Conservation (phyloP, 2,329 filamentous ascomycete species). For the Herpotrichia juniperi region DNA sequence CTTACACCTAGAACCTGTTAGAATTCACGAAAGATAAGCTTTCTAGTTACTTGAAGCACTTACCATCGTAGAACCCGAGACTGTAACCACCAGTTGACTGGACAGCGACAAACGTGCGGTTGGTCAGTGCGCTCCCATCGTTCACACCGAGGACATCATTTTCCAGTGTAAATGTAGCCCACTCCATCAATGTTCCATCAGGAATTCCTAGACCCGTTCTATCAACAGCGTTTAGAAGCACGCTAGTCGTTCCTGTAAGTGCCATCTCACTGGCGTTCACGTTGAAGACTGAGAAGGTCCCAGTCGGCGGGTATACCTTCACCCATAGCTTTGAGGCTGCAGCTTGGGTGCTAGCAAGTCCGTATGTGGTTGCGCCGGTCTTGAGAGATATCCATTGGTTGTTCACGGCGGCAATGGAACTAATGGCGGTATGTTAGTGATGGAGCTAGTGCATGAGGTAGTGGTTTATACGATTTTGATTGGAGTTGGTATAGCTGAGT, state of each 20-base stretch:
- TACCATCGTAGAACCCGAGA: slow-evolving; percentile 35
- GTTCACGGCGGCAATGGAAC: slow-evolving; percentile 22
- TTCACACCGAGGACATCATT: slow-evolving; percentile 31
- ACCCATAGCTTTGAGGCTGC: slow-evolving; percentile 32
- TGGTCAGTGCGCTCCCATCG: slow-evolving; percentile 31
- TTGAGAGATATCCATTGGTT: slow-evolving; percentile 32
- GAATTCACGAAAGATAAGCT: neutral
- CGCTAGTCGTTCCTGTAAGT: slow-evolving; percentile 26
- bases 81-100: slow-evolving; percentile 18
- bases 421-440: slow-evolving; percentile 4
- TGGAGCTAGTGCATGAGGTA: neutral
- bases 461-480: slow-evolving; percentile 28
- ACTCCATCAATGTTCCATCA: slow-evolving; percentile 33
- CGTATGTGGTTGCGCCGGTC: slow-evolving; percentile 23
- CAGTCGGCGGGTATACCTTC: slow-evolving; percentile 26
- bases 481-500: slow-evolving; percentile 35
- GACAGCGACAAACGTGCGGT: slow-evolving; percentile 32
- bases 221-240: slow-evolving; percentile 31
- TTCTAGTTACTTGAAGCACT: slow-evolving; percentile 9
- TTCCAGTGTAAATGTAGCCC: slow-evolving; percentile 37
- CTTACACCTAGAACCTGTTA: slow-evolving; percentile 23
- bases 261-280: slow-evolving; percentile 36
- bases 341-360: slow-evolving; percentile 18
- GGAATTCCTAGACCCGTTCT: slow-evolving; percentile 33
- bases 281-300: slow-evolving; percentile 32